A percentile compares a stretch with the other conserved stretches of the same genome.
Conservation (phyloP, 2,329 filamentous ascomycete species). For the Mycosphaerella arachidis region DNA sequence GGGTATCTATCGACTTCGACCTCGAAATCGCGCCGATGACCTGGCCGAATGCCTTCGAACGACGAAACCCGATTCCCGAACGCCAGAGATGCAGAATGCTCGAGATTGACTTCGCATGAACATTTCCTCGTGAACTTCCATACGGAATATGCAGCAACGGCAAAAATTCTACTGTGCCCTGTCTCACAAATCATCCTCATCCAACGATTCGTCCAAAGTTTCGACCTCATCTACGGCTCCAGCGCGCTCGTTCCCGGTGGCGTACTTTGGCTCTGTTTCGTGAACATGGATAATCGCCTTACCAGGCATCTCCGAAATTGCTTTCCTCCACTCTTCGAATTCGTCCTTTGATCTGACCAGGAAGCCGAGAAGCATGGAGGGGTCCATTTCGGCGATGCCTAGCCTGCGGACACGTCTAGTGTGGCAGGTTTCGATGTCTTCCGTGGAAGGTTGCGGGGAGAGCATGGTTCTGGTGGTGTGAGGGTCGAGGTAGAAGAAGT, state of each 20-base stretch:
- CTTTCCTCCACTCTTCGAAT: slow-evolving; percentile 75
- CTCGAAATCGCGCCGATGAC: not conserved
- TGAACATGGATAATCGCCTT: slow-evolving; percentile 85
- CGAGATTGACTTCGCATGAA: not conserved
- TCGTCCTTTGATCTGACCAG: slow-evolving; percentile 77
- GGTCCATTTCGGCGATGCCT: slow-evolving; percentile 89
- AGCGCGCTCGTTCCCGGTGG: slow-evolving; percentile 55
- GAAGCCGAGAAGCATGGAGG: slow-evolving; percentile 95
- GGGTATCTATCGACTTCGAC: not conserved
- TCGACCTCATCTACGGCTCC: slow-evolving; percentile 87
- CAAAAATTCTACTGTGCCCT: not conserved
- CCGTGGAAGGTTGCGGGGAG: slow-evolving; percentile 53
- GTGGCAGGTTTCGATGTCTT: slow-evolving; percentile 80
- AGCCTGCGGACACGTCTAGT: slow-evolving; percentile 78
- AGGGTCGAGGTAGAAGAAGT: slow-evolving; percentile 92
- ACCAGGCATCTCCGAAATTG: slow-evolving; percentile 48
- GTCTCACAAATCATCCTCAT: slow-evolving; percentile 15
- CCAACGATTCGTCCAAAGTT: slow-evolving; percentile 63
- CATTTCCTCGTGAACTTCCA: not conserved
- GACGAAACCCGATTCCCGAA: not conserved
- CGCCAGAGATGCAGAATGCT: not conserved
- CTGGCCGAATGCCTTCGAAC: not conserved
- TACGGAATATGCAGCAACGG: not conserved
- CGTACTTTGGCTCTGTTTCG: slow-evolving; percentile 58
- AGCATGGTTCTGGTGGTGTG: slow-evolving; percentile 77